Evolutionary conservation across 345 rosid genomes (phyloP), one percentile per base, ranked within the genome.

Genomic region (Boechera divaricarpa): DNA sequence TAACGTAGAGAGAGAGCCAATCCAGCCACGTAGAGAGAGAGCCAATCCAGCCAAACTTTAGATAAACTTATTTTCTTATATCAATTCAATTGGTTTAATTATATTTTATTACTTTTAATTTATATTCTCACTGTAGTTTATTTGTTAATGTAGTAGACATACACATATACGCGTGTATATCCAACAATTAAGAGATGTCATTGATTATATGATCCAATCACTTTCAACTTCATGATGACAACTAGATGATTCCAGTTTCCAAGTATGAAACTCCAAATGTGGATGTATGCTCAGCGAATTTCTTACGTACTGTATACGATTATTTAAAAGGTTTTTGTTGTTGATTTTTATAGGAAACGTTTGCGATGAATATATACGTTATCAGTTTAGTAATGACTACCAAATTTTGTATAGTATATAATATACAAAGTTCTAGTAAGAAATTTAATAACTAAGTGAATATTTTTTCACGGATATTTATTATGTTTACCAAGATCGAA

Each of bases 181-280:
- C n/a, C 12, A 75, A 58, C 67, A 36, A 48, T 8, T 47, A 28
- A 59, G 61, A 60, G 38, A 16, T 67, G 44, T 16, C 12, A 66
- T 47, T 66, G 57, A 18, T 74, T 45, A 26, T 21, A 56, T 75
- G 58, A 75, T 45, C 21, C 29, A 9, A 10, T 57, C 55, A 59
- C 21, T 76, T 61, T 68, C 69, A 39, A 21, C 36, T 76, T 41
- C 62, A 68, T 59, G 54, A 76, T 45, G 41, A 69, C 62, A 39
- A 39, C 12, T 39, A 68, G 18, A 33, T 52, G 12, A 31, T 51
- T 75, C 67, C 36, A 48, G 47, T 29, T 39, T 75, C 67, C 48
- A 58, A 67, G 33, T 35, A 56, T n/a, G 51, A 45, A 55, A 36
- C 29, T 48, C 73, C 67, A 57, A 35, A 35, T n/a, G 51, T 67